A percentile compares a stretch with the other conserved stretches of the same genome.
Conservation (phyloP, 164 flowering plant genomes). For the Malania oleifera region DNA sequence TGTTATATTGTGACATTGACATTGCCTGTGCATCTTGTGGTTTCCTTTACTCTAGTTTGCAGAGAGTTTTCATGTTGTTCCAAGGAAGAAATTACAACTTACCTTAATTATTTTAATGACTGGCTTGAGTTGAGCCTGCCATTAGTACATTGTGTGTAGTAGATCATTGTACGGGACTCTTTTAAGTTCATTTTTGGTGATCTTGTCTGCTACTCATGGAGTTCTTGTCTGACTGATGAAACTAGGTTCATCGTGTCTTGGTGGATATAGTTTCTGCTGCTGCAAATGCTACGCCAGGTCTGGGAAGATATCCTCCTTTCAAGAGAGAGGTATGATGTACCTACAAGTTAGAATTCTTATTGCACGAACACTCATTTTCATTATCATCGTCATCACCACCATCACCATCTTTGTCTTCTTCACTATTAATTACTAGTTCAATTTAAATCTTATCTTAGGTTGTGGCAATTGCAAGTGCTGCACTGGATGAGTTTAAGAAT, state of each 20-base stretch:
- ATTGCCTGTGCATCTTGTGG: too few relatives aligned
- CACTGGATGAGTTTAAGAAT: slow-evolving; percentile 77
- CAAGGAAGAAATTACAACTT: too few relatives aligned
- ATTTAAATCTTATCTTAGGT: slow-evolving; percentile 38
- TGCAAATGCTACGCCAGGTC: slow-evolving; percentile 95
- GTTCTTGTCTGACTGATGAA: not conserved
- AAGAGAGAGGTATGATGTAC: slow-evolving; percentile 73
- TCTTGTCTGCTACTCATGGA: too few relatives aligned
- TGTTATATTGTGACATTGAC: too few relatives aligned
- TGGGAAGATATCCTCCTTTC: slow-evolving; percentile 96
- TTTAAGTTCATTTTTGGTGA: too few relatives aligned
- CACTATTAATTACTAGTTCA: not conserved
- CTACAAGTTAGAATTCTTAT: not conserved
- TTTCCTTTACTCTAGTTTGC: too few relatives aligned
- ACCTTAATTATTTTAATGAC: too few relatives aligned
- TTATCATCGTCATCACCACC: not conserved
- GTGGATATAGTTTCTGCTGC: slow-evolving; percentile 89
- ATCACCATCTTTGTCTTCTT: not conserved
- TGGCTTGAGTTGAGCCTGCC: too few relatives aligned
- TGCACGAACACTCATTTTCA: too few relatives aligned
- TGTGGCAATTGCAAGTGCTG: slow-evolving; percentile 81
- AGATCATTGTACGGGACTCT: too few relatives aligned
- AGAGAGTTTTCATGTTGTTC: too few relatives aligned
- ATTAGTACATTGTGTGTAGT: too few relatives aligned
- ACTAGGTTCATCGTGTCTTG: slow-evolving; percentile 92